Evolutionary conservation across 805 yeast genomes (phyloP).

Genomic region (Yamadazyma akitaensis): DNA sequence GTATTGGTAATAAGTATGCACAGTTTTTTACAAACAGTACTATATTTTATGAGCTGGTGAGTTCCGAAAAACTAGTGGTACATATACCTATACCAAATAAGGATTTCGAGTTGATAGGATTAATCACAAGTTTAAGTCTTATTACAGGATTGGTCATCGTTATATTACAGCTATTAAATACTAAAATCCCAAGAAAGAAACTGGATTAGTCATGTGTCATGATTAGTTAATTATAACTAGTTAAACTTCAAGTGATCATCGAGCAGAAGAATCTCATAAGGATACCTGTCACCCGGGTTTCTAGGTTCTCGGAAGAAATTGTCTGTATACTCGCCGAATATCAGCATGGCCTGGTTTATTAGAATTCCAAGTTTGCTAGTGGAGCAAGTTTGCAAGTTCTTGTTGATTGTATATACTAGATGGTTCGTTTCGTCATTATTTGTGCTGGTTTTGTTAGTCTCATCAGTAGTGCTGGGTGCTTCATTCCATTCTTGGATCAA

Average conservation of each 20-base stretch:
- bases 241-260: constrained; percentile 11
- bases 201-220: not conserved
- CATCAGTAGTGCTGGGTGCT: not conserved
- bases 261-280: constrained; percentile 14
- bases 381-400: constrained; percentile 1
- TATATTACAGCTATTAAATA: constrained; percentile 9
- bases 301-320: not conserved
- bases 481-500: constrained; percentile 11
- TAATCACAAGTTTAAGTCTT: constrained; percentile 11
- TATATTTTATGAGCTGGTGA: constrained; percentile 28
- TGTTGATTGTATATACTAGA: constrained; percentile 3
- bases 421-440: not conserved
- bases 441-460: not conserved
- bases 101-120: constrained; percentile 11
- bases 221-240: not conserved
- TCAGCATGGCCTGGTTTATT: constrained; percentile 1
- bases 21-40: constrained; percentile 38
- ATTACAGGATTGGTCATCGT: constrained; percentile 12
- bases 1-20: constrained; percentile 30
- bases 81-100: constrained; percentile 12
- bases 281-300: constrained; percentile 4
- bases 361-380: constrained; percentile 2
- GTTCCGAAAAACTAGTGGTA: not conserved
- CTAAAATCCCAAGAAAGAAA: constrained; percentile 2
- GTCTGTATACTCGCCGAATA: constrained; percentile 11